Evolutionary conservation across 345 rosid species (phyloP).

Genomic region (Moricandia moricandioides): DNA sequence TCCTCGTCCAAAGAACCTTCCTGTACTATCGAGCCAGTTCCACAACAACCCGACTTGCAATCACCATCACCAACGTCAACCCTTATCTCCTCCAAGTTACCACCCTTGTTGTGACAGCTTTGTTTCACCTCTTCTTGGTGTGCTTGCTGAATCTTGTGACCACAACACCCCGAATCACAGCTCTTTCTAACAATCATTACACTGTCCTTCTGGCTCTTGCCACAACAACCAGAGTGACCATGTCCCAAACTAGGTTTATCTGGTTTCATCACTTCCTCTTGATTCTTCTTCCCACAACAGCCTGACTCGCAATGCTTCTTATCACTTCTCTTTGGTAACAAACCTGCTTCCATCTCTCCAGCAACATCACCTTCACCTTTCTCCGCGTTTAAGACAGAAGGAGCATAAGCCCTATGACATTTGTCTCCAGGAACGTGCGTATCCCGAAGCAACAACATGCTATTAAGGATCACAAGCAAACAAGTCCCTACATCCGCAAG

Average conservation of each 20-base stretch:
- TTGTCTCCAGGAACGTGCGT: constrained; percentile 1
- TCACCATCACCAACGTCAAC: constrained; percentile 4
- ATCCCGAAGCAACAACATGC: constrained; percentile 65
- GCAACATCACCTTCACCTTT: constrained; percentile 19
- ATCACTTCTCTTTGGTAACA: not conserved
- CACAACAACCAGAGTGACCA: constrained; percentile 34
- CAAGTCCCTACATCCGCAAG: constrained; percentile 90
- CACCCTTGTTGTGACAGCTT: constrained; percentile 27
- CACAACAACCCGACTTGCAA: constrained; percentile 29
- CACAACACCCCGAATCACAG: constrained; percentile 29
- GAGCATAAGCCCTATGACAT: constrained; percentile 17
- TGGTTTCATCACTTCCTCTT: constrained; percentile 15
- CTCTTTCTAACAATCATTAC: constrained; percentile 9
- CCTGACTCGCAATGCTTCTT: constrained; percentile 29
- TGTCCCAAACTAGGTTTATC: constrained; percentile 3
- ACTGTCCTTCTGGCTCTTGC: constrained; percentile 23
- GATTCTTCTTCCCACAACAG: constrained; percentile 31
- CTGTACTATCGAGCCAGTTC: constrained; percentile 8
- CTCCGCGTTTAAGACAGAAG: not conserved
- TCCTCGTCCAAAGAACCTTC: constrained; percentile 8
- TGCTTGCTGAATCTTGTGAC: constrained; percentile 17
- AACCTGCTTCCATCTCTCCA: constrained; percentile 28
- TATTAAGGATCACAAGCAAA: constrained; percentile 71
- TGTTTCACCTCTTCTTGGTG: constrained; percentile 13
- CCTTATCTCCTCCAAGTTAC: not conserved